These are phyloP conservation scores for Pythium diclinum DNA, from an alignment of 352 stramenopile species.

Conservation along the genomic window DNA sequence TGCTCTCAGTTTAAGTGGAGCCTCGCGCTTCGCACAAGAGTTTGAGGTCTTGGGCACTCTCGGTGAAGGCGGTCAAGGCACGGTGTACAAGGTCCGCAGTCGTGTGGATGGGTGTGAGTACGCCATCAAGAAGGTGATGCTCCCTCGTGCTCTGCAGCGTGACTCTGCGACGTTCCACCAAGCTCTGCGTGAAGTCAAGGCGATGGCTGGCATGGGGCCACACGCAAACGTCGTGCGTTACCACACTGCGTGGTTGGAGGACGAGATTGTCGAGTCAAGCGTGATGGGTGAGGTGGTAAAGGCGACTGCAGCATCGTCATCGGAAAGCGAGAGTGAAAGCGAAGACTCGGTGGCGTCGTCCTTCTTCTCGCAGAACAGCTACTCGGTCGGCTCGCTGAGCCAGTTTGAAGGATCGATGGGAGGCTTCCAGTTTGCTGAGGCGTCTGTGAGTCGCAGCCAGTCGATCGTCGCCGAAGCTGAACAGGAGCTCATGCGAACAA, in stretches of 20 bases:
- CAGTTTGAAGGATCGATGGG: conserved; percentile 56
- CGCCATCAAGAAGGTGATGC: conserved; percentile 72
- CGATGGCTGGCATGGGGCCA: conserved; percentile 66
- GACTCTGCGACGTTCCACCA: conserved; percentile 49
- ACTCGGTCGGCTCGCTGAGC: conserved; percentile 43
- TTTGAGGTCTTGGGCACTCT: conserved; percentile 66
- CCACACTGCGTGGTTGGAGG: conserved; percentile 77
- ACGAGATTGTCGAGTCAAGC: conserved; percentile 27
- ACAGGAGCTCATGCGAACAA: conserved; percentile 20
- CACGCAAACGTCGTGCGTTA: conserved; percentile 80
- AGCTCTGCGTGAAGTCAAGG: conserved; percentile 67
- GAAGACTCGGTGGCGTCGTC: conserved; percentile 35
- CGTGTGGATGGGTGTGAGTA: conserved; percentile 70
- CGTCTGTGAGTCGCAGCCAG: conserved; percentile 24
- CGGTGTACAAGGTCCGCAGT: conserved; percentile 73
- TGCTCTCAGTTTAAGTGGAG: conserved; percentile 7
- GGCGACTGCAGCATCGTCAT: conserved; percentile 15
- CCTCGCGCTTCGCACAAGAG: conserved; percentile 62
- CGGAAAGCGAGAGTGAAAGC: neutral
- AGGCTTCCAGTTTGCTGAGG: conserved; percentile 61
- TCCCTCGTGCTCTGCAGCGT: conserved; percentile 40
- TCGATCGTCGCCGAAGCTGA: conserved; percentile 31
- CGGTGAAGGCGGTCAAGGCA: conserved; percentile 69
- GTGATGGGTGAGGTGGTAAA: conserved; percentile 22
- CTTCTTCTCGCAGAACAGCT: conserved; percentile 54